Percentiles rank a stretch among this genome's conserved stretches.
Evolutionary conservation across 1,139 yeast species (phyloP).

Genomic region (Sugiyamaella novakii): DNA sequence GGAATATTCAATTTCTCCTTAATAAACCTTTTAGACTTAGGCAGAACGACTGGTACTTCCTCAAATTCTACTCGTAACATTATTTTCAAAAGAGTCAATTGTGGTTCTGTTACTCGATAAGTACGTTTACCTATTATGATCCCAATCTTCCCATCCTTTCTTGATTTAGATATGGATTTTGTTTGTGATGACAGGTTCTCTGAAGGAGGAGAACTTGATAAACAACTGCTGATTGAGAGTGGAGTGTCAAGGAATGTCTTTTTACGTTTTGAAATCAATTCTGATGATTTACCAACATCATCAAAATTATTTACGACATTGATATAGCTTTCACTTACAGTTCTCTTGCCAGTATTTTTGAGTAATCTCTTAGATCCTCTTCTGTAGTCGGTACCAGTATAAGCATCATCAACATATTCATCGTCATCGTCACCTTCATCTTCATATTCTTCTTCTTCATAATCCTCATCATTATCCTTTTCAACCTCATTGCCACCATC

Average conservation of each 20-base stretch:
- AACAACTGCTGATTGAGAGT: neutral
- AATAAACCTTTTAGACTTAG: constrained; percentile 15
- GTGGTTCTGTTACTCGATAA: constrained; percentile 13
- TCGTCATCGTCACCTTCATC: constrained; percentile 6
- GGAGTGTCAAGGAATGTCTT: neutral
- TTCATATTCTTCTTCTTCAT: constrained; percentile 4
- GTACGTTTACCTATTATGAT: constrained; percentile 20
- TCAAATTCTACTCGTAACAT: constrained; percentile 17
- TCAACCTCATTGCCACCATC: neutral
- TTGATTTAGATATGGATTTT: constrained; percentile 1
- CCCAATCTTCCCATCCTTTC: constrained; percentile 17
- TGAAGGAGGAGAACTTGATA: constrained; percentile 7
- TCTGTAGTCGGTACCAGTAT: neutral
- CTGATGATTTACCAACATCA: neutral
- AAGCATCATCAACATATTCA: neutral
- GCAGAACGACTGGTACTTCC: constrained; percentile 6
- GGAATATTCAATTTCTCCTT: constrained; percentile 13
- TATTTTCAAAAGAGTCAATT: constrained; percentile 12
- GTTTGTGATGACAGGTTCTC: neutral
- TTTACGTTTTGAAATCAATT: neutral
- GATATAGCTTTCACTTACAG: neutral
- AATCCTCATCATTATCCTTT: neutral
- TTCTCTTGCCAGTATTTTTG: neutral
- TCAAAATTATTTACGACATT: neutral
- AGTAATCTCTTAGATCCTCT: neutral